phyloP scores from a whole-genome alignment of 2,329 filamentous ascomycete genomes.

The Pseudogymnoascus sp. region DNA sequence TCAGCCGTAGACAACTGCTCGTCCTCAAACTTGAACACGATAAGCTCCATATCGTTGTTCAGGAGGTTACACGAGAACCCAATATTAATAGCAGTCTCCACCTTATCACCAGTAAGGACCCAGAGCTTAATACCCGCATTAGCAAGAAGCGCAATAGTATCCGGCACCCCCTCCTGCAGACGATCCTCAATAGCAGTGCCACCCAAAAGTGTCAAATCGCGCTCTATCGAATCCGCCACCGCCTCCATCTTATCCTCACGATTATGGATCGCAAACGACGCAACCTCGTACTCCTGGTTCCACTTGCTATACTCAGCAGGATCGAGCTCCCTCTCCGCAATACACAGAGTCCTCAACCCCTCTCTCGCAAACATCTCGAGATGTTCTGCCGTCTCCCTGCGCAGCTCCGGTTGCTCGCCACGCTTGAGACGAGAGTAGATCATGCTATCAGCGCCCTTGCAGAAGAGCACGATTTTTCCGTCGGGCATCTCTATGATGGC shows the following conservation, averaged over 20 bases:
- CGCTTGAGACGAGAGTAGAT: slow-evolving; percentile 86
- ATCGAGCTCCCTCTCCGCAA: slow-evolving; percentile 70
- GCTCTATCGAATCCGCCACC: slow-evolving; percentile 83
- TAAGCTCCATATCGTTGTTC: slow-evolving; percentile 95
- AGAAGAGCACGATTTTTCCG: slow-evolving; percentile 80
- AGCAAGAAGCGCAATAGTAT: slow-evolving; percentile 84
- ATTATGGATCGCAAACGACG: slow-evolving; percentile 71
- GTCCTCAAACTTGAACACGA: slow-evolving; percentile 78
- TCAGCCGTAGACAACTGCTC: slow-evolving; percentile 52
- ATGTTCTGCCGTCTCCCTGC: slow-evolving; percentile 79
- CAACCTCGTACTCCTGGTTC: slow-evolving; percentile 80
- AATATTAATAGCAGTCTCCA: slow-evolving; percentile 99
- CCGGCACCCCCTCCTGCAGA: slow-evolving; percentile 91
- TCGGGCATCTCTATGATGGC: slow-evolving; percentile 93
- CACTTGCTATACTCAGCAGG: slow-evolving; percentile 79
- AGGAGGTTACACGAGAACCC: slow-evolving; percentile 97
- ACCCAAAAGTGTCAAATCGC: slow-evolving; percentile 76
- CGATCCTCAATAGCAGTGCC: slow-evolving; percentile 97
- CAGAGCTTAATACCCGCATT: slow-evolving; percentile 96
- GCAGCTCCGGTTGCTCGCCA: slow-evolving; percentile 77
- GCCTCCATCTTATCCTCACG: slow-evolving; percentile 90
- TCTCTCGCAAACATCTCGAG: slow-evolving; percentile 97
- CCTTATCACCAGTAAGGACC: slow-evolving; percentile 97
- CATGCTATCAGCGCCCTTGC: slow-evolving; percentile 94
- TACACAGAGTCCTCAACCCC: slow-evolving; percentile 87